Percentiles rank a stretch among this genome's conserved stretches.
Evolutionary conservation across 2,329 filamentous ascomycete genomes (phyloP).

Genomic region (Alternaria triticina): DNA sequence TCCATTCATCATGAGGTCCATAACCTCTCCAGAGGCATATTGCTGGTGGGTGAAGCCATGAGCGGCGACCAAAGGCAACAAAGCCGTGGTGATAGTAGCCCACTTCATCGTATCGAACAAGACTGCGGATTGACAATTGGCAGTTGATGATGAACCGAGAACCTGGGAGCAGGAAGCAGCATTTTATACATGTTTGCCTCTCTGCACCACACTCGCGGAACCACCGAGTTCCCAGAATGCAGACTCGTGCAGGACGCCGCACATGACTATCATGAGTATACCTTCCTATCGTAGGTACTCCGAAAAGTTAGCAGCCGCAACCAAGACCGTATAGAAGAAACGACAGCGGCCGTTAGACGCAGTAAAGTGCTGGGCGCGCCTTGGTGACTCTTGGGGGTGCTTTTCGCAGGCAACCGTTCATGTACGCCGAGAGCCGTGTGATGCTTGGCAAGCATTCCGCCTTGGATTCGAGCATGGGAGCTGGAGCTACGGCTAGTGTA

Average conservation of each 20-base stretch:
- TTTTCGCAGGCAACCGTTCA: slow-evolving; percentile 9
- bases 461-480: slow-evolving; percentile 13
- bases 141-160: slow-evolving; percentile 28
- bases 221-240: slow-evolving; percentile 13
- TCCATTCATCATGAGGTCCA: slow-evolving; percentile 43
- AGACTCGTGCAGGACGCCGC: slow-evolving; percentile 23
- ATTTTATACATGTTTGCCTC: slow-evolving; percentile 20
- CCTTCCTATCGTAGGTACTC: slow-evolving; percentile 44
- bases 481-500: slow-evolving; percentile 14
- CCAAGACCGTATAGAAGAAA: slow-evolving; percentile 29
- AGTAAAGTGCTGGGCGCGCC: slow-evolving; percentile 23
- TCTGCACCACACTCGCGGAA: slow-evolving; percentile 1
- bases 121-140: slow-evolving; percentile 28
- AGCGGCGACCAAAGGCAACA: slow-evolving; percentile 41
- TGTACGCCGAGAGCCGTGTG: slow-evolving; percentile 16
- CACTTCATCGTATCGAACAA: slow-evolving; percentile 42
- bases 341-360: slow-evolving; percentile 19
- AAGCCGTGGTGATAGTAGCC: slow-evolving; percentile 35
- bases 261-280: slow-evolving; percentile 15
- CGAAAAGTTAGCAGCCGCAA: slow-evolving; percentile 39
- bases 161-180: slow-evolving; percentile 12
- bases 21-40: slow-evolving; percentile 43
- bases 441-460: slow-evolving; percentile 26
- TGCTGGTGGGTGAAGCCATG: slow-evolving; percentile 36
- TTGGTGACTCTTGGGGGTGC: slow-evolving; percentile 24